Base-by-base conservation (phyloP, 306 rosid genomes). In the Sophora flavescens region DNA sequence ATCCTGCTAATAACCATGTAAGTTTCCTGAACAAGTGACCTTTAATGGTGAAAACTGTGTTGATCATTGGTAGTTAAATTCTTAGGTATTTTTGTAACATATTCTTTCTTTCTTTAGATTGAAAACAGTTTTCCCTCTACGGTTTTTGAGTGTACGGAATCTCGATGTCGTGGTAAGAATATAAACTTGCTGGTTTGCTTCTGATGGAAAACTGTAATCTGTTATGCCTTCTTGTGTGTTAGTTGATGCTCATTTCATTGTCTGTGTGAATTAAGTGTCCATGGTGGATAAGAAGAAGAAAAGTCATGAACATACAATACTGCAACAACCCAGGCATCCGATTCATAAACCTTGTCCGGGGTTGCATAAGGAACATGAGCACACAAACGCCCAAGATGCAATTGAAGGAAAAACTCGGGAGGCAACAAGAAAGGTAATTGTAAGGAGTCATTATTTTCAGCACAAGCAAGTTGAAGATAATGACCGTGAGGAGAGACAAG, bases 341-440 rank as follows among this genome's bases (percentile, higher is more conserved):
- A 83, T 95, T 80, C 98, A 88, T 83, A 92, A 87, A 81, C 97
- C 91, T 62, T 95, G 98, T 81, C 63, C 80, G 70, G 84, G 83
- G 52, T 85, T 83, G 82, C 88, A 78, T 17, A 87, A 71, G 90
- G 90, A 77, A 68, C 80, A 67, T 17, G 91, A 85, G 53, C 71
- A 42, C 45, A 74, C 71, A 33, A 76, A 65, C 67, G 66, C 76
- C 57, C 74, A 84, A 38, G 85, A 73, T 58, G 39, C 63, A n/a
- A 30, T 32, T 50, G 91, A 88, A 74, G 84, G 80, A 57, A 81
- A 90, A 76, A 64, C 78, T 60, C 84, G 79, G 79, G 85, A 58
- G 14, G 48, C 14, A 10, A 42, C 48, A 42, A 9, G 87, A 83
- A 92, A 86, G 48, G 13, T 42, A 42, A 42, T 42, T 41, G 47